Evolutionary conservation across 176 grass and related monocot species (phyloP).

Genomic region (Thalia dealbata): DNA sequence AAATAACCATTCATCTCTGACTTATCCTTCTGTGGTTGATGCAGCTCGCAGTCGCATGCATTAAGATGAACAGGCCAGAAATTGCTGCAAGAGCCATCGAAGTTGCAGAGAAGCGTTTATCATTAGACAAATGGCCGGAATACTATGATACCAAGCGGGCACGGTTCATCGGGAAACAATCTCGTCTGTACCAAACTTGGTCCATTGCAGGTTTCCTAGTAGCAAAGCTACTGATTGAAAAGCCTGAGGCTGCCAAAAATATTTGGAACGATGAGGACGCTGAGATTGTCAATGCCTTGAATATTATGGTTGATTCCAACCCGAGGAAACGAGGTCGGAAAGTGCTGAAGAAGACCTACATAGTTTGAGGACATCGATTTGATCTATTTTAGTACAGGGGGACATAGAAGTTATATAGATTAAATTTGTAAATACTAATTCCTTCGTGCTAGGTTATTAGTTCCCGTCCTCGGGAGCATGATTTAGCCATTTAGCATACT

Average conservation of each 20-base stretch:
- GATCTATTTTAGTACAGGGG: background rate
- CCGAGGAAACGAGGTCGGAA: slow-evolving; percentile 54
- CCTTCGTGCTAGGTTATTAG: background rate
- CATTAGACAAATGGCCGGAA: slow-evolving; percentile 74
- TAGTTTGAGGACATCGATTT: slow-evolving; percentile 30
- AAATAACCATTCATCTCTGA: background rate
- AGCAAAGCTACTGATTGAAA: slow-evolving; percentile 56
- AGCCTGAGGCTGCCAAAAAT: slow-evolving; percentile 68
- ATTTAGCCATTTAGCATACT: background rate
- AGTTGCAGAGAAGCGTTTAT: slow-evolving; percentile 52
- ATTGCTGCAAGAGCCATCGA: slow-evolving; percentile 74
- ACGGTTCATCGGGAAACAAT: slow-evolving; percentile 76
- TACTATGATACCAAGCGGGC: slow-evolving; percentile 74
- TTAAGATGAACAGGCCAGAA: slow-evolving; percentile 81
- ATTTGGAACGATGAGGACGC: slow-evolving; percentile 82
- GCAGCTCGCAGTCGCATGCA: slow-evolving; percentile 76
- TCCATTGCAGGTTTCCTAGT: slow-evolving; percentile 72
- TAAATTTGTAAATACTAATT: background rate
- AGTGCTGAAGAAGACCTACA: slow-evolving; percentile 76
- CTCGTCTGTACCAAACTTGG: slow-evolving; percentile 74
- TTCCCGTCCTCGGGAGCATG: background rate
- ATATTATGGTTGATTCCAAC: slow-evolving; percentile 29
- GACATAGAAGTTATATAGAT: background rate
- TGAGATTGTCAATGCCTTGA: slow-evolving; percentile 73
- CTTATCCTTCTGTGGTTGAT: slow-evolving; percentile 3